Conservation (phyloP, 73 alveolate genomes). For the Paramecium pentaurelia region DNA sequence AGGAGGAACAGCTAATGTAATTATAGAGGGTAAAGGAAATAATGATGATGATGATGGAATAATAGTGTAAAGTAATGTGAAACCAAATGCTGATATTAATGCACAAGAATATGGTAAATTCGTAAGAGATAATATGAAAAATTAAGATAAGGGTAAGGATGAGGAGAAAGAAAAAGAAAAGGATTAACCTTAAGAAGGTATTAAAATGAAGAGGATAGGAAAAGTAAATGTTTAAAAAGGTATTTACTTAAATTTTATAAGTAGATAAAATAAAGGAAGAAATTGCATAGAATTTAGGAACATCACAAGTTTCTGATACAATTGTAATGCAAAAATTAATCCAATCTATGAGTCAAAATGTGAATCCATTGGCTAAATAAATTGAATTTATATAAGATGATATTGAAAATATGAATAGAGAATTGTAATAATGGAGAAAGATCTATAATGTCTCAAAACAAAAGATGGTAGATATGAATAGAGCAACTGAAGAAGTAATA, state of each 20-base stretch:
- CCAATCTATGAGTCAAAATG: constrained; percentile 9
- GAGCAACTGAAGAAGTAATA: constrained; percentile 53
- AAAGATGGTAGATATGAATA: constrained; percentile 47
- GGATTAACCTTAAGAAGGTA: constrained; percentile 4
- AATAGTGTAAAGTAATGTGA: background rate
- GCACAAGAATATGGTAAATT: constrained; percentile 49
- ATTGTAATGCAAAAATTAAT: constrained; percentile 13
- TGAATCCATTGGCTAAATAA: constrained; percentile 54
- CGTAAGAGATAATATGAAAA: constrained; percentile 37
- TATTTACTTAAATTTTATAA: background rate
- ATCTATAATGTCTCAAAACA: background rate
- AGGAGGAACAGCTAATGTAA: constrained; percentile 41
- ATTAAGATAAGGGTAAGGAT: background rate
- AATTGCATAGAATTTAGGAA: constrained; percentile 29
- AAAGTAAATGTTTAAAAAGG: background rate
- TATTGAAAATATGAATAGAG: constrained; percentile 52
- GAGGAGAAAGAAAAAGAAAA: background rate
- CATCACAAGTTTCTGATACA: constrained; percentile 4
- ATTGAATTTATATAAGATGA: constrained; percentile 58
- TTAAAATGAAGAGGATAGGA: constrained; percentile 10
- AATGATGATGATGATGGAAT: constrained; percentile 38
- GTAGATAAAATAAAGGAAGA: background rate
- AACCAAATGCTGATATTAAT: constrained; percentile 13
- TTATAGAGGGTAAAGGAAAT: constrained; percentile 23
- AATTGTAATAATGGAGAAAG: constrained; percentile 52